Evolutionary conservation across 208 protist species (phyloP).

Genomic region (Trypanosomatidae sp.): DNA sequence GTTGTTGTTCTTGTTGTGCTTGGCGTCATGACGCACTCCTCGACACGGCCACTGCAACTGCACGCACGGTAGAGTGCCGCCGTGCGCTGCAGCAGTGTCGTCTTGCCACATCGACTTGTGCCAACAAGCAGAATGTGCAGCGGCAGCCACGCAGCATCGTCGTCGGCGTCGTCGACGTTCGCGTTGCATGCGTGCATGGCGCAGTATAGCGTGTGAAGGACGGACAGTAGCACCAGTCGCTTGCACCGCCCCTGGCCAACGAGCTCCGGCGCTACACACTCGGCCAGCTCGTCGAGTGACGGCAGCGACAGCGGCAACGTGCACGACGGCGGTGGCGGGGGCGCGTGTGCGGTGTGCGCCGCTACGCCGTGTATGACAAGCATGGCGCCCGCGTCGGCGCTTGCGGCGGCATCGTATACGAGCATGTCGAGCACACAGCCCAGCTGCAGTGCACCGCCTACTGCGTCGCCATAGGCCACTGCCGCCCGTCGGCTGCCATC

Average conservation of each 20-base stretch:
- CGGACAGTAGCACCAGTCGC: constrained; percentile 27
- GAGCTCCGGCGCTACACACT: constrained; percentile 25
- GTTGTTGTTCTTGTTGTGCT: not conserved
- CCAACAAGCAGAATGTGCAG: constrained; percentile 51
- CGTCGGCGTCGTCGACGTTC: no score
- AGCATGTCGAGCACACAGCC: constrained; percentile 15
- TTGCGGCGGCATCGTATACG: constrained; percentile 19
- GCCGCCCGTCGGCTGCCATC: constrained; percentile 16
- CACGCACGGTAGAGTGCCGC: constrained; percentile 21
- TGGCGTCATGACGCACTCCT: not conserved
- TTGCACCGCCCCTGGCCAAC: constrained; percentile 38
- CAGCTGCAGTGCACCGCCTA: constrained; percentile 13
- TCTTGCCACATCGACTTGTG: constrained; percentile 37
- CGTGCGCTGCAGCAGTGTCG: constrained; percentile 23
- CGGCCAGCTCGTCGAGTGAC: no score
- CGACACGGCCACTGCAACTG: constrained; percentile 1
- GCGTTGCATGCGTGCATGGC: constrained; percentile 3
- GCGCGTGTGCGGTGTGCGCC: no score
- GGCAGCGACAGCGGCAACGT: no score
- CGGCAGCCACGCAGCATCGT: constrained; percentile 6
- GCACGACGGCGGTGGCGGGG: no score
- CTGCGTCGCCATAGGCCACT: constrained; percentile 31
- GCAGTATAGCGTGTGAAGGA: constrained; percentile 36
- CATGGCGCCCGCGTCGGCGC: no score
- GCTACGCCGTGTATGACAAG: no score